Evolutionary conservation across 495 filamentous ascomycete species (phyloP), one percentile per base, ranked within the genome.

Genomic region (Geoglossum glabrum): DNA sequence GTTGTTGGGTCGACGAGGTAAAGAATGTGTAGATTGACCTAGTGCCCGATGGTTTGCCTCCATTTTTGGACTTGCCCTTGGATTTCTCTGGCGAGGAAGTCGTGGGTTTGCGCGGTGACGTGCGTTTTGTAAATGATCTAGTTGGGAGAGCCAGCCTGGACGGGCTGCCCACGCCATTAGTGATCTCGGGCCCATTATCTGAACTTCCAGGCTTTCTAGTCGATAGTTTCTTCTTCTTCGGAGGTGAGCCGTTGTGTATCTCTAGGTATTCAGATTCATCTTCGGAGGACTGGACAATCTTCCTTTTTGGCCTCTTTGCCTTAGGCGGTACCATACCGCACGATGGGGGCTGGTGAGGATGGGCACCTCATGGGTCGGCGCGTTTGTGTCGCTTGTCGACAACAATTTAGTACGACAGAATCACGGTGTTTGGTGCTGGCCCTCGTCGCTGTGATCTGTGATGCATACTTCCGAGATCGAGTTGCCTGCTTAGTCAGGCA

Each of bases 291-390:
- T 71, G 36, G 52, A 71, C 55, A 17, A 75, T 60, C 49, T 70
- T 67, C 64, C 67, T 70, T 59, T 72, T 73, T 61, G 72, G 72
- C 61, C 74, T 70, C 57, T 76, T 71, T 15, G 69, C 60, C 54
- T 75, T 74, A 64, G 70, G 71, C 63, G 68, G 64, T 23, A 56
- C 66, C 69, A 71, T 71, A 55, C 65, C 57, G 46, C 57, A 33
- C 54, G 31, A 38, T 52, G 49, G 19, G 5, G 30, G 49, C 11
- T 26, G 26, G 49, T 26, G 49, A 27, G 23, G 30, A 6, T 52
- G 26, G 19, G 30, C 25, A 28, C 25, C 49, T 52, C 49, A 52
- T 52, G 49, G 6, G 25, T 15, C 49, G 49, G 28, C 11, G 28
- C 11, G 28, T 15, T 52, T 31, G 26, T 52, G 3, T 9, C 6